A percentile compares a stretch with the other conserved stretches of the same genome.
Evolutionary conservation across 2,329 filamentous ascomycete species (phyloP).

Genomic region (Stenocarpella maydis): DNA sequence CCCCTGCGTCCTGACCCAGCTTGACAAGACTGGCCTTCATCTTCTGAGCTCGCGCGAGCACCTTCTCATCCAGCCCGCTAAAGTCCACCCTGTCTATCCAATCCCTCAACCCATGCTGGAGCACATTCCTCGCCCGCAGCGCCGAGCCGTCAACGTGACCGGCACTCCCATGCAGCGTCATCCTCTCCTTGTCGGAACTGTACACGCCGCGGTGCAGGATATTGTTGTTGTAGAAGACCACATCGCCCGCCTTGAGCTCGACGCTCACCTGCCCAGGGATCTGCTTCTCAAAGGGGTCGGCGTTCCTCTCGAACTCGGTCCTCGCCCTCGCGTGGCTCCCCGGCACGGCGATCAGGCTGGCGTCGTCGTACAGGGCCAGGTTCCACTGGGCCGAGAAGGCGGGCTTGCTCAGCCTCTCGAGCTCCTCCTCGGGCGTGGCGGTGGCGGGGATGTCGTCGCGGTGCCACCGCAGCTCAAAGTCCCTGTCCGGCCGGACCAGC

Average conservation of each 20-base stretch:
- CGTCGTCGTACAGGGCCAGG: constrained; percentile 79
- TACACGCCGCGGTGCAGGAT: constrained; percentile 78
- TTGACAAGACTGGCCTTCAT: constrained; percentile 70
- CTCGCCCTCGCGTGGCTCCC: constrained; percentile 77
- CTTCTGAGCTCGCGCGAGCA: constrained; percentile 59
- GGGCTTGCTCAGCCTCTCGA: constrained; percentile 63
- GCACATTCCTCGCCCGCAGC: constrained; percentile 70
- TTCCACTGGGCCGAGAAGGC: constrained; percentile 89
- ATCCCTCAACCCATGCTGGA: constrained; percentile 73
- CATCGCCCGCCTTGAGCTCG: constrained; percentile 73
- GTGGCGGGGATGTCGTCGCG: constrained; percentile 80
- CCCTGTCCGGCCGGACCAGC: constrained; percentile 74
- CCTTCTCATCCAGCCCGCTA: constrained; percentile 50
- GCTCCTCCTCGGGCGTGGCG: constrained; percentile 72
- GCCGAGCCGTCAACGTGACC: constrained; percentile 63
- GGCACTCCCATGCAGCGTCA: constrained; percentile 75
- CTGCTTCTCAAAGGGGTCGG: constrained; percentile 61
- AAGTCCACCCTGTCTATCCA: constrained; percentile 70
- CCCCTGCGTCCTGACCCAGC: constrained; percentile 64
- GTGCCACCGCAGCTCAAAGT: constrained; percentile 85
- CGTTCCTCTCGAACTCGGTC: constrained; percentile 73
- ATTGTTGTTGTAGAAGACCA: constrained; percentile 87
- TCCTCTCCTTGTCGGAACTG: constrained; percentile 62
- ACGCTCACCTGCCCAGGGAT: constrained; percentile 53
- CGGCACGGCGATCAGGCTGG: constrained; percentile 77